Conservation (phyloP, 352 stramenopile species). For the Globisporangium orthogonon region DNA sequence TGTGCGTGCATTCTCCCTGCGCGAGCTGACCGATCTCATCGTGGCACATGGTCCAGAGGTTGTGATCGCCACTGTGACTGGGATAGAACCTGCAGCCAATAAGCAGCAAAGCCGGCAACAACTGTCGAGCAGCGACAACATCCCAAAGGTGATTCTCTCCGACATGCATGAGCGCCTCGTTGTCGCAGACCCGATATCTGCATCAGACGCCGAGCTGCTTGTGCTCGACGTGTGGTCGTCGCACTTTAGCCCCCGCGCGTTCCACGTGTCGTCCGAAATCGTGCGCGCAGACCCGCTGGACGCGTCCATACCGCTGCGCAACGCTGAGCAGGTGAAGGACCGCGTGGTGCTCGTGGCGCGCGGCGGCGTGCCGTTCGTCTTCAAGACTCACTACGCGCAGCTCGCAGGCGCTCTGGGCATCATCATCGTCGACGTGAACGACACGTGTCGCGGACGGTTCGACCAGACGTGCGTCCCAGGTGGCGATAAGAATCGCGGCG, state of each 20-base stretch:
- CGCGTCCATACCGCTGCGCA: conserved; percentile 41
- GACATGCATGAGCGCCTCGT: conserved; percentile 41
- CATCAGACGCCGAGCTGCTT: conserved; percentile 10
- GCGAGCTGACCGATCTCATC: conserved; percentile 6
- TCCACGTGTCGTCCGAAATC: conserved; percentile 63
- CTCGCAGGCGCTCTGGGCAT: conserved; percentile 57
- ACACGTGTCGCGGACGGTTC: conserved; percentile 40
- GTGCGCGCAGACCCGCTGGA: conserved; percentile 57
- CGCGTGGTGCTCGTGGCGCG: conserved; percentile 51
- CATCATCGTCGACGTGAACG: conserved; percentile 45
- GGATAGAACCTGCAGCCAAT: not conserved
- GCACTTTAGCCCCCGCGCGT: conserved; percentile 58
- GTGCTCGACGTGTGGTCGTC: conserved; percentile 53
- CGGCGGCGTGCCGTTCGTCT: conserved; percentile 50
- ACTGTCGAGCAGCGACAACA: not conserved
- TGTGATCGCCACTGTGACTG: conserved; percentile 4
- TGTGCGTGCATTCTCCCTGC: conserved; percentile 16
- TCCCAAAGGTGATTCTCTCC: conserved; percentile 41
- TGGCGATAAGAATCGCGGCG: conserved; percentile 27
- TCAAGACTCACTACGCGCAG: conserved; percentile 64
- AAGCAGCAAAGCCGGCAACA: not conserved
- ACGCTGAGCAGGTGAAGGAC: conserved; percentile 40
- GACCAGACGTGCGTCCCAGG: conserved; percentile 69
- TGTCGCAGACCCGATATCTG: not conserved
- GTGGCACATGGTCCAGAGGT: not conserved